Evolutionary conservation across 352 stramenopile species (phyloP), one percentile per base, ranked within the genome.

Genomic region (Phytophthora kernoviae): DNA sequence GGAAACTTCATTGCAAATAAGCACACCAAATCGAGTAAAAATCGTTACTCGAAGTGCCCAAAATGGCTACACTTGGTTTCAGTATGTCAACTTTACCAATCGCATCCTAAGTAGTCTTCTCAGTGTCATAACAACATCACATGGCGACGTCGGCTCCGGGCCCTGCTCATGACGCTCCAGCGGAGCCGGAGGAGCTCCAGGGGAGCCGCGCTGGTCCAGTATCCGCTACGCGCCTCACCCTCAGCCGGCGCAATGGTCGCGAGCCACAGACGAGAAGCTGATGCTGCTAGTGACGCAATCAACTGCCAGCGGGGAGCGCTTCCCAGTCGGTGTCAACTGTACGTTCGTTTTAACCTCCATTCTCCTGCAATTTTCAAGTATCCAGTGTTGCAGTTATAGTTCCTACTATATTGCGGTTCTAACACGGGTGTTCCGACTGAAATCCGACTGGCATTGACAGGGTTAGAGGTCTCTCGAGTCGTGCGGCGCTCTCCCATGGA

Each of bases 251-350:
- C 69, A 77, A 26, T 92, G 83, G 83, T 64, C 58, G 7, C 64
- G 65, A 4, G 58, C 66, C 12, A 73, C 68, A 14, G 85, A 94
- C 32, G 78, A 91, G 60, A 63, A 77, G 55, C 62, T 94, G 27
- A 45, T 91, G 50, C 70, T 71, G 60, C 62, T 91, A 36, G 78
- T 90, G 24, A 88, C 68, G 56, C 73, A 80, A 53, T 86, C 79
- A 11, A 94, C 81, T 5, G 79, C 69, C 46, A 93, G 84, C 41
- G 81, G 79, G 15, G 82, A 90, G 62, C 77, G 86, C 20, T 94
- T 94, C 63, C 86, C 86, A 0, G 81, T 93, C 32, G 86, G 84
- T 44, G 84, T 94, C 55, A 91, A 93, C 59, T 94, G 86, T 91
- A 58, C 65, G 84, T 74, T n/a, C 10, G 43, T 7, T 14, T 39